Conservation (phyloP, 2,329 filamentous ascomycete genomes). For the Cryphonectria radicalis region DNA sequence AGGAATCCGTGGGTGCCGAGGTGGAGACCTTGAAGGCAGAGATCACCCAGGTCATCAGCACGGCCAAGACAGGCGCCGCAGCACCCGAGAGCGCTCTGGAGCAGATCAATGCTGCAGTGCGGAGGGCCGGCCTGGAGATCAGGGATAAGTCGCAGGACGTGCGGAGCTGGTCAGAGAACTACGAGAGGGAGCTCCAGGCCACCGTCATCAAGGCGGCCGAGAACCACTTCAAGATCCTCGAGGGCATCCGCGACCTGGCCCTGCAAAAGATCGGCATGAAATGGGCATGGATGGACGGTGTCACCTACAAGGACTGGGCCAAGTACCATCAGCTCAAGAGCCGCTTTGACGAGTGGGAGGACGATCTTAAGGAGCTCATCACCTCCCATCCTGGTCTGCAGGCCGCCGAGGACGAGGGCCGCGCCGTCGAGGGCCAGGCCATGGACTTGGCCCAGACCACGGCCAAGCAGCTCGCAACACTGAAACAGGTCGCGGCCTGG, state of each 20-base stretch:
- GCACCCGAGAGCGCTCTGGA: conserved; percentile 45
- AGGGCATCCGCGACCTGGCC: conserved; percentile 80
- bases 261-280: conserved; percentile 90
- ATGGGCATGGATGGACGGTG: conserved; percentile 94
- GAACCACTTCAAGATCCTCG: conserved; percentile 80
- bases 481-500: conserved; percentile 85
- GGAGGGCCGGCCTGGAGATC: conserved; percentile 71
- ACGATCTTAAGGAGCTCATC: conserved; percentile 77
- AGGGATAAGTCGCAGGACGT: conserved; percentile 78
- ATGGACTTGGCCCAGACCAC: conserved; percentile 81
- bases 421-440: conserved; percentile 69
- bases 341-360: conserved; percentile 82
- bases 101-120: conserved; percentile 55
- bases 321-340: conserved; percentile 89
- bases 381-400: conserved; percentile 73
- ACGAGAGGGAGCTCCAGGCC: conserved; percentile 69
- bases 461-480: conserved; percentile 75
- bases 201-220: conserved; percentile 75
- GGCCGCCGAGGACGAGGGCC: conserved; percentile 64
- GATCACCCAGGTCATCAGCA: conserved; percentile 64
- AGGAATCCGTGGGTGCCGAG: conserved; percentile 67
- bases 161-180: conserved; percentile 75
- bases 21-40: conserved; percentile 67
- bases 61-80: conserved; percentile 52
- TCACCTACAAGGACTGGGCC: conserved; percentile 97